Evolutionary conservation across 2,329 filamentous ascomycete genomes (phyloP).

Genomic region (Dactylonectria estremocensis): DNA sequence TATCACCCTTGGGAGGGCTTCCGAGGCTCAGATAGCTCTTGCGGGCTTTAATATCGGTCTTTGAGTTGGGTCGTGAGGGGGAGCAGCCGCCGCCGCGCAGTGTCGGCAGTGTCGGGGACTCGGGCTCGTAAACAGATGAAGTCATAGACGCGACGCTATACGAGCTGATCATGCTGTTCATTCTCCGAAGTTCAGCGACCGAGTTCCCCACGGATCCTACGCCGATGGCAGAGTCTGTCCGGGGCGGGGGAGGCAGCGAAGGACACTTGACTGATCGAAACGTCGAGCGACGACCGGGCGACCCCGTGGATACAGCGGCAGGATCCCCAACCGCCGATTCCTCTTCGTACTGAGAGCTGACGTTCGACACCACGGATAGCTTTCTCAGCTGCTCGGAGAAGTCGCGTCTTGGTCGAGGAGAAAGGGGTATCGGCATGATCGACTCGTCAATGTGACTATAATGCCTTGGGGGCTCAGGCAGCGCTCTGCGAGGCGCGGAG

Average conservation of each 20-base stretch:
- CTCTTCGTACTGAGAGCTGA: slow-evolving; percentile 47
- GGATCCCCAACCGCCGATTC: slow-evolving; percentile 33
- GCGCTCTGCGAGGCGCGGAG: slow-evolving; percentile 41
- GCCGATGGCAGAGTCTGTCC: slow-evolving; percentile 17
- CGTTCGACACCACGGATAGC: slow-evolving; percentile 40
- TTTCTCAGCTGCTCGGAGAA: slow-evolving; percentile 41
- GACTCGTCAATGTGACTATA: slow-evolving; percentile 48
- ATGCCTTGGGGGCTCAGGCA: slow-evolving; percentile 51
- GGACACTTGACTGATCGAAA: slow-evolving; percentile 34
- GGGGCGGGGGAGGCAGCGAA: slow-evolving; percentile 16
- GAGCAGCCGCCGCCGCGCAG: slow-evolving; percentile 58
- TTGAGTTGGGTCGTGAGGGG: slow-evolving; percentile 50
- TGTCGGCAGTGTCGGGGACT: slow-evolving; percentile 58
- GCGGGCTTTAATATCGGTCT: slow-evolving; percentile 55
- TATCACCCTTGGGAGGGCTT: slow-evolving; percentile 41
- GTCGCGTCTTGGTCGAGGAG: slow-evolving; percentile 43
- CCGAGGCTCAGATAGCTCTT: slow-evolving; percentile 65
- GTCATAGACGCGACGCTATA: slow-evolving; percentile 59
- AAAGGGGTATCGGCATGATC: slow-evolving; percentile 47
- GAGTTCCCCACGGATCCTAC: slow-evolving; percentile 56
- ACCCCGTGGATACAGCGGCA: slow-evolving; percentile 40
- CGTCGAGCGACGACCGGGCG: slow-evolving; percentile 41
- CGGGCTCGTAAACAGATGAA: slow-evolving; percentile 49
- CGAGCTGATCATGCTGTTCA: slow-evolving; percentile 69
- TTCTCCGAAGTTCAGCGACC: slow-evolving; percentile 68